Conservation (phyloP, 176 grass and related monocot genomes). For the Elymus sibiricus region DNA sequence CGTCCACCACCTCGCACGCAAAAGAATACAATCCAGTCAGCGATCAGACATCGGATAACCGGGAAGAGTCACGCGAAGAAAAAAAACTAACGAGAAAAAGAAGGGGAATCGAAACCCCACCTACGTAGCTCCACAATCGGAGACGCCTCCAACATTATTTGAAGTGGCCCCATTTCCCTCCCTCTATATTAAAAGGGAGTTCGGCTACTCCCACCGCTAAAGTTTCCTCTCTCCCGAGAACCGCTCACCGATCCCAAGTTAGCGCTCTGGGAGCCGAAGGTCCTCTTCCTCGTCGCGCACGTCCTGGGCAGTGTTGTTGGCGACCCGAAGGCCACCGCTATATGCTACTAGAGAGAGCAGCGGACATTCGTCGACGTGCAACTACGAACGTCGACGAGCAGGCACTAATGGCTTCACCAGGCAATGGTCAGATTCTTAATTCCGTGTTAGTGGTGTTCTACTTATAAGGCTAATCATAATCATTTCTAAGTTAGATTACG, state of each 20-base stretch:
- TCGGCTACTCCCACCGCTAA: too few species aligned
- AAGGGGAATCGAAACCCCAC: too few species aligned
- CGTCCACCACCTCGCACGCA: too few species aligned
- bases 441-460: background rate
- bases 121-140: background rate
- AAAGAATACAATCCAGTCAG: too few species aligned
- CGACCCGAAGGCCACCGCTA: background rate
- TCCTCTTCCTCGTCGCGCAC: background rate
- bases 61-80: too few species aligned
- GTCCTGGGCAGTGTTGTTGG: background rate
- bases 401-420: background rate
- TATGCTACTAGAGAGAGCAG: background rate
- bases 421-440: background rate
- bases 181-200: background rate
- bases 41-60: too few species aligned
- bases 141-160: background rate
- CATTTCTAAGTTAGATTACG: background rate
- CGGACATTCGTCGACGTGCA: background rate
- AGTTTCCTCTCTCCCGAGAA: background rate
- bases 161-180: background rate
- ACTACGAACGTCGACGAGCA: background rate
- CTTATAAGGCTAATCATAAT: background rate
- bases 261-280: background rate
- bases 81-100: too few species aligned
- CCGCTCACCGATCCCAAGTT: background rate